These are phyloP conservation scores for Gautieria morchelliformis DNA, from an alignment of 768 basidiomycete genomes.

Conservation along the genomic window DNA sequence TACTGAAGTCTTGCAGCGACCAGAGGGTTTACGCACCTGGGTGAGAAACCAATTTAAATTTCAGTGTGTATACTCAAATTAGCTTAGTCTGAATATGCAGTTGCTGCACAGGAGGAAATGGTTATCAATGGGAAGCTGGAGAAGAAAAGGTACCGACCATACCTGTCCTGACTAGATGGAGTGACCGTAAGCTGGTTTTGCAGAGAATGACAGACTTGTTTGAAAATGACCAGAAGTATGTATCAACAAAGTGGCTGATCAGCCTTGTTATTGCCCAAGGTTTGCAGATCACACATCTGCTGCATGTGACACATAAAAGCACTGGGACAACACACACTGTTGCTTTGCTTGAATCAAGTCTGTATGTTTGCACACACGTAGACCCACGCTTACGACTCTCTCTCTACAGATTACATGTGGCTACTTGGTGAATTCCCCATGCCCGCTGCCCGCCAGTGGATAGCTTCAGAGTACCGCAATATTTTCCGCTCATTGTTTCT, in stretches of 20 bases:
- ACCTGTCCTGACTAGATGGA: no score
- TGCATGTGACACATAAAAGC: conserved; percentile 17
- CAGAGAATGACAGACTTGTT: conserved; percentile 15
- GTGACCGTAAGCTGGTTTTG: no score
- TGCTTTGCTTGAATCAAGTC: conserved; percentile 17
- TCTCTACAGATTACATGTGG: no score
- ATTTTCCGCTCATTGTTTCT: no score
- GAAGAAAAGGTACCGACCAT: conserved; percentile 6
- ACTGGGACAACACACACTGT: conserved; percentile 19
- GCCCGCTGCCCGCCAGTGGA: conserved; percentile 20
- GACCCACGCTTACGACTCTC: neutral
- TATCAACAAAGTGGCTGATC: conserved; percentile 22
- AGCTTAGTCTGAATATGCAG: neutral
- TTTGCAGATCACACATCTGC: conserved; percentile 16
- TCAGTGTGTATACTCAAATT: no score
- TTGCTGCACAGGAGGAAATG: neutral
- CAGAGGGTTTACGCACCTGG: conserved; percentile 20
- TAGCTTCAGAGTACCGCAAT: conserved; percentile 17
- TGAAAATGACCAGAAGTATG: conserved; percentile 21
- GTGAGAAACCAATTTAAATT: no score
- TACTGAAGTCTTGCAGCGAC: conserved; percentile 16
- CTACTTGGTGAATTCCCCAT: no score
- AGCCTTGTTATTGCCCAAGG: conserved; percentile 13
- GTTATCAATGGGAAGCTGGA: conserved; percentile 2
- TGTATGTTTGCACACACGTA: conserved; percentile 14